These are phyloP conservation scores for Hanseniaspora nectarophila DNA, from an alignment of 805 yeast species.

Conservation along the genomic window DNA sequence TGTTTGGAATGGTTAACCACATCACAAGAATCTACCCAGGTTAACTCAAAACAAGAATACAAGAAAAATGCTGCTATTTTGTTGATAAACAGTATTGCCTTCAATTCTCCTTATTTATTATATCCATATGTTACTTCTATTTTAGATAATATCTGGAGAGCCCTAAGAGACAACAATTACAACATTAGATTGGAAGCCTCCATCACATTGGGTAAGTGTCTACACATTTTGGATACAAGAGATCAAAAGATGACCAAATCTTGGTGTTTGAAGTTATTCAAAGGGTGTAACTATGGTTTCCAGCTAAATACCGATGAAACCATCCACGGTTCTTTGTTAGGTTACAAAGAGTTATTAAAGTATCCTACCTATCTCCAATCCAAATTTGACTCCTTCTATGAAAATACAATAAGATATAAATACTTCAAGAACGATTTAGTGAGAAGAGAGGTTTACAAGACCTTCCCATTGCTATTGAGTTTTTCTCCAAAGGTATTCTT, in stretches of 20 bases:
- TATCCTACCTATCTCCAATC: conserved; percentile 57
- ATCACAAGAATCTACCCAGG: conserved; percentile 28
- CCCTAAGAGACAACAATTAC: conserved; percentile 65
- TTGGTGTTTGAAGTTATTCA: conserved; percentile 64
- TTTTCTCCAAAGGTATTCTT: conserved; percentile 68
- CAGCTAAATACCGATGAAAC: conserved; percentile 46
- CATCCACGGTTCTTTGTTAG: conserved; percentile 78
- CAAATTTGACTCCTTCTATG: conserved; percentile 66
- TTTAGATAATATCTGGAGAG: conserved; percentile 75
- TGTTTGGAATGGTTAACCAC: conserved; percentile 84
- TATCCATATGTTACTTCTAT: conserved; percentile 68
- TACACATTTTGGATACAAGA: conserved; percentile 66
- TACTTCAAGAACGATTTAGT: conserved; percentile 67
- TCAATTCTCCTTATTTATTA: conserved; percentile 72
- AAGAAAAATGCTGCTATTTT: conserved; percentile 86
- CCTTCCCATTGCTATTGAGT: conserved; percentile 71
- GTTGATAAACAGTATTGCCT: conserved; percentile 70
- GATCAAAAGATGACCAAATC: conserved; percentile 57
- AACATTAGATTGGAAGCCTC: conserved; percentile 77
- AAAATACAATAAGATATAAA: conserved; percentile 57
- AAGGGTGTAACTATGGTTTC: conserved; percentile 54
- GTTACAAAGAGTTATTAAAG: conserved; percentile 63
- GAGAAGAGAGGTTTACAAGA: conserved; percentile 71
- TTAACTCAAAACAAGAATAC: conserved; percentile 61
- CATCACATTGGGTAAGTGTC: conserved; percentile 60